Percentiles rank a stretch among this genome's conserved stretches.
phyloP scores from a whole-genome alignment of 257 asterid species.

The Phtheirospermum japonicum region DNA sequence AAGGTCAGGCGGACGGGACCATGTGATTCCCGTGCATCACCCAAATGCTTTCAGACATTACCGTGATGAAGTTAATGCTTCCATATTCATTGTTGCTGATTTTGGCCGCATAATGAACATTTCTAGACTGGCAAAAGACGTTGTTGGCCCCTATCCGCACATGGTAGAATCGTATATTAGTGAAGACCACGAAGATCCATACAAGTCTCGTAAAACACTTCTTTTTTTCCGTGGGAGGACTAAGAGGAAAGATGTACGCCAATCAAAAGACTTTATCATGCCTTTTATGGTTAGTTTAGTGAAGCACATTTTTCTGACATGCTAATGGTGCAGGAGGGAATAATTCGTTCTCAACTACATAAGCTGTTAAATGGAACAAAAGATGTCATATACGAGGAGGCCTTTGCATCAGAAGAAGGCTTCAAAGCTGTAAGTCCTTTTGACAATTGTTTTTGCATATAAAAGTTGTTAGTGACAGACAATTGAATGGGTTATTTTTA shows the following conservation, averaged over 20 bases:
- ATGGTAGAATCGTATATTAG: conserved; percentile 60
- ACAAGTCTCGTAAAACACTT: conserved; percentile 67
- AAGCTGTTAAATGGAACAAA: conserved; percentile 48
- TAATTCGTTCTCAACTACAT: conserved; percentile 62
- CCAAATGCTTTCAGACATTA: conserved; percentile 95
- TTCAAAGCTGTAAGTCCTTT: conserved; percentile 71
- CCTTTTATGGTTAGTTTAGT: conserved; percentile 2
- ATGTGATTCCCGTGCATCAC: conserved; percentile 90
- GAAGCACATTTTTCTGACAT: conserved; percentile 21
- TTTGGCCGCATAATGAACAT: conserved; percentile 77
- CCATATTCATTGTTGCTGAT: conserved; percentile 89
- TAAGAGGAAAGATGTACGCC: conserved; percentile 80
- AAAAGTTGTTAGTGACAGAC: conserved; percentile 7
- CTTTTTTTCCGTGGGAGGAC: conserved; percentile 97
- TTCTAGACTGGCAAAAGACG: conserved; percentile 75
- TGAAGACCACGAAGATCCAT: conserved; percentile 67
- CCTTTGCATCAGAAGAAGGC: conserved; percentile 71
- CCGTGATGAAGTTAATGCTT: conserved; percentile 63
- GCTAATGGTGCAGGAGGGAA: conserved; percentile 74
- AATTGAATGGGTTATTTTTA: background rate
- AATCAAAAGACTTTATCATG: background rate
- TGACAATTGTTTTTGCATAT: conserved; percentile 8
- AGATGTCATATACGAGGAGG: conserved; percentile 70
- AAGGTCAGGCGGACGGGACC: conserved; percentile 83
- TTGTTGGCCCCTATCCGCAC: conserved; percentile 95